phyloP scores from a whole-genome alignment of 2,329 filamentous ascomycete genomes.

The Aaosphaeria arxii region DNA sequence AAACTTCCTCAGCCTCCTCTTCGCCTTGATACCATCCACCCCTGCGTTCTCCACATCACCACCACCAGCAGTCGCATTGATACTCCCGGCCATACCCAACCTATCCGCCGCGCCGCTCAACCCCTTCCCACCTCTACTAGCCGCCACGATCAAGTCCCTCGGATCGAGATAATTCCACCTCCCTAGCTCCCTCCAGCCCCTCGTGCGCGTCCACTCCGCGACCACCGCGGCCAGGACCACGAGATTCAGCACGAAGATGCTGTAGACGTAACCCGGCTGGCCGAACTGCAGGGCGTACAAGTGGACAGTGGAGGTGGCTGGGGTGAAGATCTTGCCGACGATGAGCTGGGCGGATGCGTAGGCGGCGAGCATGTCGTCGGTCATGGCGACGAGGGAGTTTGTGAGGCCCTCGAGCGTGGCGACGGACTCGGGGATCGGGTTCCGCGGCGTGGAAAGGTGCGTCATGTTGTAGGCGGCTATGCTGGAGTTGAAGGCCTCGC shows the following conservation, averaged over 20 bases:
- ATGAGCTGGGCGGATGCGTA: conserved; percentile 36
- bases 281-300: conserved; percentile 21
- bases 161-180: conserved; percentile 30
- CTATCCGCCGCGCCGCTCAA: conserved; percentile 18
- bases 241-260: conserved; percentile 24
- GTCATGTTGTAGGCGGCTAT: conserved; percentile 27
- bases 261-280: conserved; percentile 25
- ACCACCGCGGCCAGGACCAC: conserved; percentile 20
- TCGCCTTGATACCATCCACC: background rate
- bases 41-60: no score
- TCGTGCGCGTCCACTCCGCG: conserved; percentile 19
- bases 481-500: conserved; percentile 33
- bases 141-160: conserved; percentile 24
- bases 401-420: conserved; percentile 21
- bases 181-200: conserved; percentile 18
- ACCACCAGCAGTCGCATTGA: no score
- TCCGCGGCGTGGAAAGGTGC: conserved; percentile 6
- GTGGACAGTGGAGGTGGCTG: conserved; percentile 12
- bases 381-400: conserved; percentile 22
- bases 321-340: conserved; percentile 18
- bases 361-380: conserved; percentile 25
- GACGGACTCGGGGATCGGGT: conserved; percentile 13
- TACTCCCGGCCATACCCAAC: conserved; percentile 4
- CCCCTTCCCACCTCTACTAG: conserved; percentile 13
- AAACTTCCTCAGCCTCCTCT: conserved; percentile 13